Base-by-base conservation (phyloP, 805 yeast species). In the Hanseniaspora nectarophila region DNA sequence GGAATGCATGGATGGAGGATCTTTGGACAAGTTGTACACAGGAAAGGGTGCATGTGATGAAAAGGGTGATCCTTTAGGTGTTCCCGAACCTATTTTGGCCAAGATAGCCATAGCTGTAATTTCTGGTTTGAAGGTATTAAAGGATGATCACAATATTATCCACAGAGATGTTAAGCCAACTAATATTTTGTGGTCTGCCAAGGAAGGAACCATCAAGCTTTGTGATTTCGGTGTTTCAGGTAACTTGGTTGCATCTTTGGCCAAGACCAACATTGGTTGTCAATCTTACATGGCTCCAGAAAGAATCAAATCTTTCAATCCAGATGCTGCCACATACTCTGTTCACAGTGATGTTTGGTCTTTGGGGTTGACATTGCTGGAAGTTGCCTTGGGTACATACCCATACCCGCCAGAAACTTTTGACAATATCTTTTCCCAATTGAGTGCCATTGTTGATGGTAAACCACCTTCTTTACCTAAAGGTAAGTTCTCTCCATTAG, bases 211-310 rank as follows among this genome's bases (percentile, higher is more conserved):
- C 55, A 84, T 90, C 34, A 90, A 90, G 65, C 71, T 90, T 28
- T 87, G 96, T 70, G 98, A 90, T 68, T 90, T 90, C 67, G 98
- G 98, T 50, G 98, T 90, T 21, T 78, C 88, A 51, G 97, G 97
- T 18, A 90, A 90, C 62, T 70, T 90, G 56, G 97, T 92, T 21
- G 95, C 97, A 2, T 86, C 95, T 0, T 73, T 90, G 60, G 97
- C 97, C 15, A 81, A 87, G 61, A 90, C 98, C 0, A 90, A 92
- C 60, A 87, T 90, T 58, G 98, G 98, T 4, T 90, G 98, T 67
- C 98, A 92, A 68, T 84, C 95, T 1, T 90, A 90, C 67, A 92
- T 92, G 97, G 97, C 97, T 1, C 98, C 98, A 1, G 98, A 90
- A 64, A 76, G 98, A 62, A 92, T 92, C 59, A 80, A 81, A 61